Evolutionary conservation across 805 yeast species (phyloP).

Genomic region (Komagataella populi): DNA sequence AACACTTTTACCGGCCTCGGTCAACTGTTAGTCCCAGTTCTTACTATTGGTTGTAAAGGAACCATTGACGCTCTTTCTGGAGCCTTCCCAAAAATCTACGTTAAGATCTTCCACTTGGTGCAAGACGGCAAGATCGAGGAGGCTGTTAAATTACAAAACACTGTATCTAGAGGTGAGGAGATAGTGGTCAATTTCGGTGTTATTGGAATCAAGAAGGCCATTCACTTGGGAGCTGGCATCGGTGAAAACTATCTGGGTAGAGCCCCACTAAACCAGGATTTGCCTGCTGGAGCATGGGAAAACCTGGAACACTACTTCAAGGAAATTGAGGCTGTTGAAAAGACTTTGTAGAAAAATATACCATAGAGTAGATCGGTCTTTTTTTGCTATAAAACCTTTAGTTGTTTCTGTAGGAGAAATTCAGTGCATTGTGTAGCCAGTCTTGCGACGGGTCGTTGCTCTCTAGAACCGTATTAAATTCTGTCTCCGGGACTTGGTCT

Average conservation of each 20-base stretch:
- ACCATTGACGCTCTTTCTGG: constrained; percentile 40
- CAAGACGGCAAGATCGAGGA: constrained; percentile 24
- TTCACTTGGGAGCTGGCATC: constrained; percentile 21
- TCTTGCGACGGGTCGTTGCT: constrained; percentile 1
- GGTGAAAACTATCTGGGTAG: constrained; percentile 33
- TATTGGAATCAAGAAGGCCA: constrained; percentile 32
- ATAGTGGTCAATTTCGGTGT: constrained; percentile 28
- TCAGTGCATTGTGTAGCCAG: constrained; percentile 1
- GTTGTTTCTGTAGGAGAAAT: neutral
- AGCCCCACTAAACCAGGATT: constrained; percentile 29
- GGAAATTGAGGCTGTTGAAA: constrained; percentile 5
- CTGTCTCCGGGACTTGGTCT: constrained; percentile 1
- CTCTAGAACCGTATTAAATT: neutral
- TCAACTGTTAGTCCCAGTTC: constrained; percentile 33
- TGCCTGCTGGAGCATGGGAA: constrained; percentile 17
- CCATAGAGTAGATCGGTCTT: neutral
- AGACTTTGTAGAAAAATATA: constrained; percentile 3
- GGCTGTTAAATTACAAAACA: constrained; percentile 28
- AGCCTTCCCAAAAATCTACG: constrained; percentile 35
- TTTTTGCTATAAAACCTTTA: neutral
- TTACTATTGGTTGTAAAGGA: constrained; percentile 32
- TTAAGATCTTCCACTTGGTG: constrained; percentile 23
- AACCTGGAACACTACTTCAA: constrained; percentile 3
- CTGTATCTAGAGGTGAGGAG: constrained; percentile 31
- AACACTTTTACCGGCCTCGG: constrained; percentile 35